Percentiles rank a stretch among this genome's conserved stretches.
Evolutionary conservation across 2,329 filamentous ascomycete species (phyloP).

Genomic region (Penicillium sp.): DNA sequence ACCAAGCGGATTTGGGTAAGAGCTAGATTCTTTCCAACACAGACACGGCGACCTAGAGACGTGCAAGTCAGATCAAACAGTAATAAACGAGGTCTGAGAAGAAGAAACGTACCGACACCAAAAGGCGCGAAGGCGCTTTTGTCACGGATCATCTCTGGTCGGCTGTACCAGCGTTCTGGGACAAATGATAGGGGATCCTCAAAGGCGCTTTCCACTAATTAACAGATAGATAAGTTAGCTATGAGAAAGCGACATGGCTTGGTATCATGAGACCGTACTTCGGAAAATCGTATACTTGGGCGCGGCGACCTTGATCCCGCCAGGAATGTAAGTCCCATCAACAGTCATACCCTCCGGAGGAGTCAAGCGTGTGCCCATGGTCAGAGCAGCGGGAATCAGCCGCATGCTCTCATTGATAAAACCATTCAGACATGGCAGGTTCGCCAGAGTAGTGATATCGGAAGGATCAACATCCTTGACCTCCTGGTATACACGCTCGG

Average conservation of each 20-base stretch:
- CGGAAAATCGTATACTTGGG: conserved; percentile 5
- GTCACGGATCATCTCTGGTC: conserved; percentile 1
- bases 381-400: neutral
- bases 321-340: conserved; percentile 5
- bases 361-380: conserved; percentile 2
- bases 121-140: conserved; percentile 2
- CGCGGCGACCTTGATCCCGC: conserved; percentile 2
- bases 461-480: neutral
- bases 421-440: neutral
- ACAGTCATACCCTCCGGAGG: conserved; percentile 1
- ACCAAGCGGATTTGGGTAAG: conserved; percentile 4
- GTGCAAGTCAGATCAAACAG: neutral
- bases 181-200: neutral
- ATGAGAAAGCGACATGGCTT: no score
- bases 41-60: neutral
- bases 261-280: neutral
- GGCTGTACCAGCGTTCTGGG: conserved; percentile 5
- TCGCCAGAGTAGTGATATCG: neutral
- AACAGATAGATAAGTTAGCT: neutral
- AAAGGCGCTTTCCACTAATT: neutral
- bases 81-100: neutral
- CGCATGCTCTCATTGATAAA: conserved; percentile 5
- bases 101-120: neutral
- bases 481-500: neutral
- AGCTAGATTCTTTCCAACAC: conserved; percentile 8